Evolutionary conservation across 345 rosid genomes (phyloP), one percentile per base, ranked within the genome.

Genomic region (Heritiera fomes): DNA sequence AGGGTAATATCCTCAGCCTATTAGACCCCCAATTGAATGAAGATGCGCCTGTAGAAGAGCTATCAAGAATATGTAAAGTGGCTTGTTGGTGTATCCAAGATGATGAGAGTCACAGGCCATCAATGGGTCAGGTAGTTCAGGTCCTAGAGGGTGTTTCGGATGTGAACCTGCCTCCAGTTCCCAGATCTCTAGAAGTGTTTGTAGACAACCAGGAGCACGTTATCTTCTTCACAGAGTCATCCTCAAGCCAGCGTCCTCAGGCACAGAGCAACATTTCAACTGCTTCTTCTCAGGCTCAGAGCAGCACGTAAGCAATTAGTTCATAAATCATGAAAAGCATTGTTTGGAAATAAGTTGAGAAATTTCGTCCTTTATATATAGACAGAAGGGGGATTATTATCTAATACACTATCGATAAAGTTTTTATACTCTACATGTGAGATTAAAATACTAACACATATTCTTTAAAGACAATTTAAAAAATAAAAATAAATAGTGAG

Each of bases 11-110:
- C 23, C 83, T 83, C 38, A 83, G 80, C 28, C 79, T 94, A 3
- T 53, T 94, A 71, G 95, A 94, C 56, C 83, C 85, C 11, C 84
- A 77, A 53, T 70, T 92, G 79, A 82, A 77, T 6, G 85, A 78
- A 8, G 58, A 64, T 4, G 91, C 84, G 18, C 89, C 89, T 73
- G 74, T 34, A 20, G 89, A 90, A 53, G 92, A 94, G 95, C 78
- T 92, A 17, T 76, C 81, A 0, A 83, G 88, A 84, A 71, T 88
- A 8, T 89, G 92, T 78, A 91, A 82, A 79, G 86, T 89, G 6
- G 97, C 94, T 30, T 89, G 93, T 67, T 92, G 98, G 97, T 92
- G 98, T 62, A 83, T 92, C 66, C 97, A 94, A 76, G 98, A 88
- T 58, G 91, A 91, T 15, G 98, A 90, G 80, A 76, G 41, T 62